Base-by-base conservation (phyloP, 1,139 yeast genomes). In the Magnusiomyces ingens region DNA sequence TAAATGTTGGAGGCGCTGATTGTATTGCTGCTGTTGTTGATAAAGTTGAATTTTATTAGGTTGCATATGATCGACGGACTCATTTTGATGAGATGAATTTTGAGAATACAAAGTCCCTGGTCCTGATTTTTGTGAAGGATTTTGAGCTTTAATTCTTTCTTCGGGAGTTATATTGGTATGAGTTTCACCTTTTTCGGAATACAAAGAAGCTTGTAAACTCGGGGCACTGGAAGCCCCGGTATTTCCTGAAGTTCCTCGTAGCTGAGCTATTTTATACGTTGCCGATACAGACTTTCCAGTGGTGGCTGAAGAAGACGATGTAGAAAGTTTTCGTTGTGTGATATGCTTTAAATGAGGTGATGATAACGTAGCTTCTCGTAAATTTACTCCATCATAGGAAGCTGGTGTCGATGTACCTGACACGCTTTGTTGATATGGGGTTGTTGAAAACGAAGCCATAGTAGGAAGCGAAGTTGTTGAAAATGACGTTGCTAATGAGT, bases 1-100 rank as follows among this genome's bases (percentile, higher is more conserved):
- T 35, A 45, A 56, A 18, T 21, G 49, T 17, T 49, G 49, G 12
- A 55, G 22, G 35, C 50, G 55, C 32, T 55, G 53, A 19, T 50
- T 55, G 26, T 55, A 52, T 13, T 37, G 51, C 32, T 41, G 29
- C 22, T 52, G 55, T 36, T 48, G 49, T 35, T 53, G 49, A 18
- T 51, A 43, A 19, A 37, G 19, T 46, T 46, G 49, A 12, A 44
- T 29, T 15, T 44, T 18, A 8, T 26, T 26, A 4, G 8, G 4
- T 26, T 4, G 32, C 8, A 26, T 4, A 26, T 26, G 32, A 26
- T 26, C 32, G 8, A 26, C 32, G 4, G 32, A 26, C 32, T 26
- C 32, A 26, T 26, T 26, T 26, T 26, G 32, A 26, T 26, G 8
- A 26, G 32, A 26, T 26, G 4, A 8, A 26, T 26, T 26, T 26